Percentiles rank a stretch among this genome's conserved stretches.
These are phyloP conservation scores for Lactarius hengduanensis DNA, from an alignment of 768 basidiomycete genomes.

Conservation along the genomic window DNA sequence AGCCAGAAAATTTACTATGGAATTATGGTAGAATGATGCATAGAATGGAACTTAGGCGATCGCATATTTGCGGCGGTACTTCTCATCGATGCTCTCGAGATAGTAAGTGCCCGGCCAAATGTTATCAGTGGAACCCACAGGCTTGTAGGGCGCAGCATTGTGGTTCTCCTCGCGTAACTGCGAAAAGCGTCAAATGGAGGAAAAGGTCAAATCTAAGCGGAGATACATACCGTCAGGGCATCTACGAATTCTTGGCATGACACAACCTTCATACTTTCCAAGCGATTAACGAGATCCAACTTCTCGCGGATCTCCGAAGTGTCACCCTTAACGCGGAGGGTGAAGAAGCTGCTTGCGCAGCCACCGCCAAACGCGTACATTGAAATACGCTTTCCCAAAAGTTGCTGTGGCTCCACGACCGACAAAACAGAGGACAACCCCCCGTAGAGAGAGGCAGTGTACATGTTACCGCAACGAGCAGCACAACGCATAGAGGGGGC, in stretches of 20 bases:
- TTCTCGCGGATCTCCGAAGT: constrained; percentile 77
- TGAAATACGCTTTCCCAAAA: constrained; percentile 81
- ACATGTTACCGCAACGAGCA: constrained; percentile 95
- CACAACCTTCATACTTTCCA: constrained; percentile 86
- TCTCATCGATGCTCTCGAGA: constrained; percentile 84
- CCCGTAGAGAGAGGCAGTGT: constrained; percentile 94
- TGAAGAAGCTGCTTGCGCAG: constrained; percentile 91
- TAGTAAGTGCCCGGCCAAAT: constrained; percentile 95
- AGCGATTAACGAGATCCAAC: constrained; percentile 74
- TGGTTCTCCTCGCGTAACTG: constrained; percentile 95
- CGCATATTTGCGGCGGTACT: constrained; percentile 86
- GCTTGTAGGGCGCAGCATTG: constrained; percentile 81
- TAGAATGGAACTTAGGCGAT: constrained; percentile 8
- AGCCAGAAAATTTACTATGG: constrained; percentile 6
- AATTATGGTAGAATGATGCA: neutral
- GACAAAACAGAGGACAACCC: constrained; percentile 87
- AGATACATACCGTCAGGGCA: constrained; percentile 56
- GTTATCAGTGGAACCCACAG: constrained; percentile 84
- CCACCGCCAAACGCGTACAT: constrained; percentile 98
- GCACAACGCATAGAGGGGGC: constrained; percentile 85
- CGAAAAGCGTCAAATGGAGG: neutral
- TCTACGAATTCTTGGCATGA: constrained; percentile 91
- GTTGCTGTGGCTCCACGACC: constrained; percentile 62
- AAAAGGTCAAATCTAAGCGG: neutral
- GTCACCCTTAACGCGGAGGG: constrained; percentile 82